Percentiles rank a stretch among this genome's conserved stretches.
Conservation (phyloP, 1,284 basidiomycete genomes). For the Fomitopsis pinicola region DNA sequence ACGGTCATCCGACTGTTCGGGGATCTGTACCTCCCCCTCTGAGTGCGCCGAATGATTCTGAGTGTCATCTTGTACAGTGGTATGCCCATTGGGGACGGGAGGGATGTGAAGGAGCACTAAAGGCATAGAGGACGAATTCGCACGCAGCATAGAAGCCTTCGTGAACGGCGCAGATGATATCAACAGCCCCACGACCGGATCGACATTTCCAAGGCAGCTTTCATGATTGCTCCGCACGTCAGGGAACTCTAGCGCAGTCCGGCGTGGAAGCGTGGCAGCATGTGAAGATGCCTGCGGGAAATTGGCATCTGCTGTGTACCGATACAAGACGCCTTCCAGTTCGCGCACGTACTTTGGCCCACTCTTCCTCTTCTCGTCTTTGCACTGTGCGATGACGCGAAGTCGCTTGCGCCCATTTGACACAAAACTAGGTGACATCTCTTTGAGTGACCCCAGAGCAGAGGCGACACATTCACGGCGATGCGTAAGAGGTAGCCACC, state of each 20-base stretch:
- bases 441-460: background rate
- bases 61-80: background rate
- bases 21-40: background rate
- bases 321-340: slow-evolving; percentile 78
- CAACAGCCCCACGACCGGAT: slow-evolving; percentile 63
- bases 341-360: slow-evolving; percentile 82
- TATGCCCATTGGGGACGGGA: slow-evolving; percentile 21
- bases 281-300: background rate
- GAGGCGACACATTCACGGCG: background rate
- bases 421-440: background rate
- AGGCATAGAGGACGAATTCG: slow-evolving; percentile 68
- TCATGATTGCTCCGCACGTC: background rate
- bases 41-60: no score
- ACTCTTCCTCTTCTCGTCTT: slow-evolving; percentile 78
- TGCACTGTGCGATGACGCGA: slow-evolving; percentile 86
- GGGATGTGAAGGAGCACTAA: slow-evolving; percentile 78
- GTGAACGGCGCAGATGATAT: slow-evolving; percentile 79
- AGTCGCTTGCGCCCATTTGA: slow-evolving; percentile 39
- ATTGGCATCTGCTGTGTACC: slow-evolving; percentile 24
- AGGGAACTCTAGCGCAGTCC: background rate
- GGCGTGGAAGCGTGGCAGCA: no score
- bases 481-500: slow-evolving; percentile 64
- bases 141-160: slow-evolving; percentile 58
- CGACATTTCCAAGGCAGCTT: slow-evolving; percentile 1
- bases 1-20: background rate